Evolutionary conservation across 306 rosid genomes (phyloP), one percentile per base, ranked within the genome.

Genomic region (Trifolium fragiferum): DNA sequence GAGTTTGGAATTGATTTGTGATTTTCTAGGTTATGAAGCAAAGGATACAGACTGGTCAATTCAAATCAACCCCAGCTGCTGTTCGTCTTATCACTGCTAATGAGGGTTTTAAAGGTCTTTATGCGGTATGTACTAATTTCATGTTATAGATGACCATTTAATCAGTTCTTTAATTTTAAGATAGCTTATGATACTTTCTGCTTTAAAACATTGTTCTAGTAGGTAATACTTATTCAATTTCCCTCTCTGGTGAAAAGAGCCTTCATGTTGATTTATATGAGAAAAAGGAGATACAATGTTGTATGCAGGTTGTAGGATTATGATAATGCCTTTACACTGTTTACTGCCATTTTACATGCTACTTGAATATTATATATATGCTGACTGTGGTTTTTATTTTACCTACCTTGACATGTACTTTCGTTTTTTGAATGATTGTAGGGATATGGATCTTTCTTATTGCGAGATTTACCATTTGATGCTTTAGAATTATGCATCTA

Each of bases 401-500:
- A 47, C 54, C 44, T 38, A 10, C 32, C 30, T 68, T 85, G 68
- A 78, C 69, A 10, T 70, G 25, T 38, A 8, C 15, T 66, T 61
- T 21, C 33, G 2, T 47, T 63, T 78, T 78, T 64, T 25, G 1
- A 50, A 81, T 61, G 59, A 78, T 79, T 85, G 57, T 71, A 90
- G 96, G 96, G 96, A 30, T 90, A 84, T 61, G 86, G 96, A 68
- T 90, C 96, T 55, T 90, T 90, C 82, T 81, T 90, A 71, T 72
- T 90, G 82, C 86, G 96, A 85, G 96, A 90, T 82, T 85, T 90
- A 79, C 96, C 96, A 60, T 90, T 90, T 85, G 96, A 90, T 82
- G 96, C 93, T 61, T 69, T 88, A 64, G 91, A 88, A 81, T 83
- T 90, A 46, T 90, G 96, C 85, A 82, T 90, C 74, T 90, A 90